Conservation (phyloP, 805 yeast species). For the Blastobotrys muscicola region DNA sequence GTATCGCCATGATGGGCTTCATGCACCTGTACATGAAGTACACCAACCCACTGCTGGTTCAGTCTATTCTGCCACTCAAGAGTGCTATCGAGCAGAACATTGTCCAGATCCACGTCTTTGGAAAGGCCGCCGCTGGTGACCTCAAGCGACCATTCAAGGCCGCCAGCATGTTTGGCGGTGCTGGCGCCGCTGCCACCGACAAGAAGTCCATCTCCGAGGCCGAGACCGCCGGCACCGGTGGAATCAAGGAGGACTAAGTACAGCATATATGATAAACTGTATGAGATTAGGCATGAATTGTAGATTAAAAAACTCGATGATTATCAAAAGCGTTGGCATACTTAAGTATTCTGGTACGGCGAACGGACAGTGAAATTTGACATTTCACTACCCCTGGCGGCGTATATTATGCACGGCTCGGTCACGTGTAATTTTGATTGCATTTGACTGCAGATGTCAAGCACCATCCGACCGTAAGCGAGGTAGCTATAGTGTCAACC, state of each 20-base stretch:
- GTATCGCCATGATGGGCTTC: constrained; percentile 94
- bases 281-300: no score
- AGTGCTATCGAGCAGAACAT: constrained; percentile 81
- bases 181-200: constrained; percentile 58
- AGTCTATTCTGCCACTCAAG: constrained; percentile 83
- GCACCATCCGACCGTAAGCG: no score
- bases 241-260: constrained; percentile 72
- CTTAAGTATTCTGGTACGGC: no score
- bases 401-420: no score
- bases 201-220: constrained; percentile 79
- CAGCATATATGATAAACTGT: constrained; percentile 1
- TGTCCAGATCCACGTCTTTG: constrained; percentile 83
- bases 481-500: no score
- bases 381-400: neutral
- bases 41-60: constrained; percentile 95
- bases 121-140: constrained; percentile 75
- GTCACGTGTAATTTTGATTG: no score
- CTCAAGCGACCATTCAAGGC: constrained; percentile 95
- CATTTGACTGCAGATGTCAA: no score
- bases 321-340: no score
- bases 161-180: constrained; percentile 63
- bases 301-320: no score
- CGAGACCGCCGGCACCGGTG: constrained; percentile 70
- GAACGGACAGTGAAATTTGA: neutral
- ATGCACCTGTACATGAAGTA: constrained; percentile 97